These are phyloP conservation scores for Sordariomycetes sp. DNA, from an alignment of 2,329 filamentous ascomycete genomes.

Conservation along the genomic window DNA sequence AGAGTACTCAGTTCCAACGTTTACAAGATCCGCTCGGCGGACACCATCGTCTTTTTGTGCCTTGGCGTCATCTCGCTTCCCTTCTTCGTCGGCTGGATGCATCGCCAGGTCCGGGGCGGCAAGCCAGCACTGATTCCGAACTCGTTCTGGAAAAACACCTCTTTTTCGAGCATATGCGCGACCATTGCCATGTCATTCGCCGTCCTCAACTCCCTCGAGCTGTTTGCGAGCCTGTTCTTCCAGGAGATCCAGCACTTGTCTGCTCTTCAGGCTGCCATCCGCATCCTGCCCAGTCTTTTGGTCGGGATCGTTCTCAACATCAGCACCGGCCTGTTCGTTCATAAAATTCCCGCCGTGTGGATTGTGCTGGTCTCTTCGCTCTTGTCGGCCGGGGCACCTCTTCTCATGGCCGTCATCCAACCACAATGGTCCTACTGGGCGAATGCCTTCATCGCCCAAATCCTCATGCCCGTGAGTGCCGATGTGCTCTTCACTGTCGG, in stretches of 20 bases:
- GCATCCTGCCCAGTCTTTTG: constrained; percentile 33
- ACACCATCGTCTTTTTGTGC: constrained; percentile 34
- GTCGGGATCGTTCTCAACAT: constrained; percentile 33
- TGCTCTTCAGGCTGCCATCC: constrained; percentile 33
- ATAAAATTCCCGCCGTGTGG: constrained; percentile 28
- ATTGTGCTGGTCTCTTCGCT: constrained; percentile 28
- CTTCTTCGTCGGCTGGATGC: constrained; percentile 45
- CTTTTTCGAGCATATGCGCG: constrained; percentile 46
- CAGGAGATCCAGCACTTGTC: constrained; percentile 38
- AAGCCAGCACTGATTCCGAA: constrained; percentile 52
- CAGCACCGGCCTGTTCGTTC: constrained; percentile 32
- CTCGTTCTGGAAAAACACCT: constrained; percentile 46
- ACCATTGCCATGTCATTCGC: constrained; percentile 36
- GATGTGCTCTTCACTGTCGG: constrained; percentile 48
- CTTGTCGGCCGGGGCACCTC: constrained; percentile 32
- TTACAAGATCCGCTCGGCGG: constrained; percentile 28
- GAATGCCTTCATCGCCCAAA: constrained; percentile 31
- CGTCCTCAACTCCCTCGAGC: constrained; percentile 35
- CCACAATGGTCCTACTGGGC: constrained; percentile 42
- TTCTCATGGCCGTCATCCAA: constrained; percentile 45
- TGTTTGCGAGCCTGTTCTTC: constrained; percentile 40
- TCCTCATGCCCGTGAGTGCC: constrained; percentile 28
- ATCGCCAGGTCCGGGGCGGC: constrained; percentile 30
- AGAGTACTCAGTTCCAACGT: constrained; percentile 27
- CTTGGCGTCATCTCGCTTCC: constrained; percentile 32